phyloP scores from a whole-genome alignment of 768 basidiomycete genomes.

The Lentinula guzmanii region DNA sequence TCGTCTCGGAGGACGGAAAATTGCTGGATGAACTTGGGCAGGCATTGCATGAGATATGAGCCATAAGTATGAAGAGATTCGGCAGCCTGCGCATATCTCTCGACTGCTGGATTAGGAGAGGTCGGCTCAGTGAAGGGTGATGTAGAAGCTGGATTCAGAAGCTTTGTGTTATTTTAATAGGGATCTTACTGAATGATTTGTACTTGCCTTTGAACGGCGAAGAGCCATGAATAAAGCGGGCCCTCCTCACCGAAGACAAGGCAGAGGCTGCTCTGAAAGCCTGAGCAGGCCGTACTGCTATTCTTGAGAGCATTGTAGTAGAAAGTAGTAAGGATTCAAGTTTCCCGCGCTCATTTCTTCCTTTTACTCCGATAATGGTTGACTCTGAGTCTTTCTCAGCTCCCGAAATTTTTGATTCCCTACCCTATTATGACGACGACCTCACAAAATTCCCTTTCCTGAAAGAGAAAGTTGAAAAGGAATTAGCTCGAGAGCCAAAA shows the following conservation, averaged over 20 bases:
- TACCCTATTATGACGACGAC: conserved; percentile 95
- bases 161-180: background rate
- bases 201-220: conserved; percentile 41
- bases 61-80: conserved; percentile 86
- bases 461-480: conserved; percentile 70
- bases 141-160: conserved; percentile 40
- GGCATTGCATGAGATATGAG: conserved; percentile 86
- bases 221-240: conserved; percentile 43
- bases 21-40: conserved; percentile 97
- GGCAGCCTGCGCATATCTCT: conserved; percentile 65
- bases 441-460: conserved; percentile 69
- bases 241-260: conserved; percentile 14
- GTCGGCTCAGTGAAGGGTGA: conserved; percentile 88
- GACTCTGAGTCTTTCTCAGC: conserved; percentile 1
- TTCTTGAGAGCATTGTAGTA: conserved; percentile 32
- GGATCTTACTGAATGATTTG: background rate
- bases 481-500: conserved; percentile 67
- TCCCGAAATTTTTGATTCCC: conserved; percentile 64
- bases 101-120: conserved; percentile 79
- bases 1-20: conserved; percentile 97
- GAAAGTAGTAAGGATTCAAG: conserved; percentile 9
- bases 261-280: conserved; percentile 34
- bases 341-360: conserved; percentile 14
- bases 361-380: conserved; percentile 17
- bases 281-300: conserved; percentile 37